Evolutionary conservation across 2,329 filamentous ascomycete genomes (phyloP).

Genomic region (Massarina eburnea): DNA sequence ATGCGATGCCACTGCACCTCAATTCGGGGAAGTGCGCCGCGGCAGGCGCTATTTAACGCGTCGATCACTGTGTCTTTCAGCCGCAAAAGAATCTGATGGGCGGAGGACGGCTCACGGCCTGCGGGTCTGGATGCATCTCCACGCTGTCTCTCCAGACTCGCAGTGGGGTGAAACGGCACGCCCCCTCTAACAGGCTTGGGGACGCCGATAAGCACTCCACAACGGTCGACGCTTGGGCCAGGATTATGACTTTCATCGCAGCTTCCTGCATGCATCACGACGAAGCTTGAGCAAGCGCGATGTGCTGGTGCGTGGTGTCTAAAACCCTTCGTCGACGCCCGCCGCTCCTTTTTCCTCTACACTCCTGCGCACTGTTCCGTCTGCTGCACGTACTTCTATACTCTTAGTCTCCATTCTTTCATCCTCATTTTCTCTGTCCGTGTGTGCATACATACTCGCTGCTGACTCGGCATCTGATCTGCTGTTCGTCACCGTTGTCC

Average conservation of each 20-base stretch:
- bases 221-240: conserved; percentile 13
- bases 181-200: neutral
- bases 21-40: too few species aligned
- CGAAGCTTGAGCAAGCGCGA: conserved; percentile 17
- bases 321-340: conserved; percentile 6
- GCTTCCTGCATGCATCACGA: conserved; percentile 36
- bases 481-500: conserved; percentile 22
- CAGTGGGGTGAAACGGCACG: conserved; percentile 11
- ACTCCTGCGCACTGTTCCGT: conserved; percentile 7
- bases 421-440: neutral
- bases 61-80: too few species aligned
- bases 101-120: too few species aligned
- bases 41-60: too few species aligned
- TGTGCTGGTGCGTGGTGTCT: conserved; percentile 15
- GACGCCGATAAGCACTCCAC: conserved; percentile 26
- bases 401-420: conserved; percentile 9
- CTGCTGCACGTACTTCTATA: conserved; percentile 5
- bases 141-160: too few species aligned
- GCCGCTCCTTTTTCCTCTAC: conserved; percentile 10
- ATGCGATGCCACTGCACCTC: too few species aligned
- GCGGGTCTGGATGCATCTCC: too few species aligned
- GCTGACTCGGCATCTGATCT: conserved; percentile 20
- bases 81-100: too few species aligned
- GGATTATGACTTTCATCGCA: conserved; percentile 31
- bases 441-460: conserved; percentile 12